Evolutionary conservation across 176 grass and related monocot genomes (phyloP), one percentile per base, ranked within the genome.

Genomic region (bread wheat (Triticum aestivum)): DNA sequence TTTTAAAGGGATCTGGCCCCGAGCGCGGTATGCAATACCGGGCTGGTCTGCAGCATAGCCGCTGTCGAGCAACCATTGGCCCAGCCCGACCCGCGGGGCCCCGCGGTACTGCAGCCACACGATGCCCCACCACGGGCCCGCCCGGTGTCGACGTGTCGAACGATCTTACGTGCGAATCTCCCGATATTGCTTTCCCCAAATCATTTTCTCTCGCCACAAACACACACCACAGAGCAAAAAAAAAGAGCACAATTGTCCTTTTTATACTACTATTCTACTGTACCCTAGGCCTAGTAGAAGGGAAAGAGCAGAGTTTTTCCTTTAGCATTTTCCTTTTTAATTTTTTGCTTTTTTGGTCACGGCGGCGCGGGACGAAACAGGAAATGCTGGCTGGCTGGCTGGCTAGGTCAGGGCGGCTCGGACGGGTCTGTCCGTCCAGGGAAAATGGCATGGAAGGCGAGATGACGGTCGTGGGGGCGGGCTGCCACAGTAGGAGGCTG

Each of bases 1-100:
- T 54, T 76, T 77, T 34, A 5, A 77, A 77, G 47, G 74, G 74
- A 77, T 77, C 74, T 77, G 73, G 47, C 27, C 47, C 23, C 8
- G 47, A 56, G 32, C 74, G 74, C 47, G 74, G 74, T 77, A 77
- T 77, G 74, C 74, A 17, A 77, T 77, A 77, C 73, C 73, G 73
- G 73, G 15, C 27, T 77, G 73, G 74, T 76, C 74, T 77, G 74
- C 47, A 34, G 47, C 47, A 77, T 77, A 12, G 33, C 47, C 74
- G 74, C 52, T 77, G 74, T 77, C 74, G 74, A 56, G 1, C 29
- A 6, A 2, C 27, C 47, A 77, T 77, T 77, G 74, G 74, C 47
- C 47, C 74, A 1, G 74, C 27, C 29, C 47, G 9, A 9, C 1
- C 0, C 0, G 47, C 11, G 74, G 74, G 74, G 15, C 74, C 74